Percentiles rank a stretch among this genome's conserved stretches.
Evolutionary conservation across 768 basidiomycete genomes (phyloP).

Genomic region (Rhizopogon rudus): DNA sequence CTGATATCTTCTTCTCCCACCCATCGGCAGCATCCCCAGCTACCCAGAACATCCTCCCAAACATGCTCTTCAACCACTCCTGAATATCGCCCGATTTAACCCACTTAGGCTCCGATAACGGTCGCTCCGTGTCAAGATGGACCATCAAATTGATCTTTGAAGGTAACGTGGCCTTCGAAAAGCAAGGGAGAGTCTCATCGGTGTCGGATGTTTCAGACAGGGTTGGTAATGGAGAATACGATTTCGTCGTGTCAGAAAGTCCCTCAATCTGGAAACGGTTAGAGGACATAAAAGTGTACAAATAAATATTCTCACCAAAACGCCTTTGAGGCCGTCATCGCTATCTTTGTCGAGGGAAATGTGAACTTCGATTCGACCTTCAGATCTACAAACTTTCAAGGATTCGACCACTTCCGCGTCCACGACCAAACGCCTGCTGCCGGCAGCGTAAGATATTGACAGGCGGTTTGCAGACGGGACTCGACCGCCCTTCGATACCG

Average conservation of each 20-base stretch:
- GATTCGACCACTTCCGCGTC: conserved; percentile 84
- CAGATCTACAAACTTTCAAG: conserved; percentile 73
- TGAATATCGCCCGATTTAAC: conserved; percentile 92
- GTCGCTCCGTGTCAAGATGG: conserved; percentile 82
- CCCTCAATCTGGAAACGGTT: conserved; percentile 59
- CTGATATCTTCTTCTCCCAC: conserved; percentile 92
- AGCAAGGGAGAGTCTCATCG: conserved; percentile 71
- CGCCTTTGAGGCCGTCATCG: conserved; percentile 60
- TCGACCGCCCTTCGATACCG: conserved; percentile 31
- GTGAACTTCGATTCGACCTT: conserved; percentile 81
- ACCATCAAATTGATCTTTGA: conserved; percentile 60
- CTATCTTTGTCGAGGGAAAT: conserved; percentile 56
- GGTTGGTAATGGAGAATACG: conserved; percentile 57
- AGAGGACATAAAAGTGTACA: conserved; percentile 4
- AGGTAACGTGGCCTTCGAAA: conserved; percentile 50
- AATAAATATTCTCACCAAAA: conserved; percentile 51
- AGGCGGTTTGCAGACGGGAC: conserved; percentile 76
- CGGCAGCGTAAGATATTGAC: conserved; percentile 94
- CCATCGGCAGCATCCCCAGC: conserved; percentile 79
- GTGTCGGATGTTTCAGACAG: conserved; percentile 34
- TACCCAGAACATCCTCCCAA: conserved; percentile 85
- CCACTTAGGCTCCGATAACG: conserved; percentile 95
- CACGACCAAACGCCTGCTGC: conserved; percentile 79
- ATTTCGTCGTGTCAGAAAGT: conserved; percentile 64
- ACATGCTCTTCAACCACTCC: conserved; percentile 88